These are phyloP conservation scores for Suhomyces ambrosiae DNA, from an alignment of 1,139 yeast genomes.

Conservation along the genomic window DNA sequence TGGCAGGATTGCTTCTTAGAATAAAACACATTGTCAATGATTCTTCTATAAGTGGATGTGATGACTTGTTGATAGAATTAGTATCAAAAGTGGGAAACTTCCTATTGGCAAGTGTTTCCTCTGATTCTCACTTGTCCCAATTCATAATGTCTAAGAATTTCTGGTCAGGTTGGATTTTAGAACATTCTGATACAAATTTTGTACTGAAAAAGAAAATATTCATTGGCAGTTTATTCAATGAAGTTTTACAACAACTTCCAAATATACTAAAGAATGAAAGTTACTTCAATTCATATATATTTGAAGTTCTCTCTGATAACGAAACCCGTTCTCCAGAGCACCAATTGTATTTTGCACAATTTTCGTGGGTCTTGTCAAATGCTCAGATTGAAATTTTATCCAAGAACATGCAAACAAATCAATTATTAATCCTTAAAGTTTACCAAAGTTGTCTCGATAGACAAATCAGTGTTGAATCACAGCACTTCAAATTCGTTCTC, in stretches of 20 bases:
- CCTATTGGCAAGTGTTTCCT: slow-evolving; percentile 22
- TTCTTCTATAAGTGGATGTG: slow-evolving; percentile 12
- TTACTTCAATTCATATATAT: slow-evolving; percentile 16
- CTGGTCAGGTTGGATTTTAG: slow-evolving; percentile 19
- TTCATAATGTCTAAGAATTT: slow-evolving; percentile 23
- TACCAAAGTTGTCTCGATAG: slow-evolving; percentile 12
- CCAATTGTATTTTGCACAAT: slow-evolving; percentile 21
- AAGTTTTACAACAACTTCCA: slow-evolving; percentile 38
- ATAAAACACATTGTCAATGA: slow-evolving; percentile 31
- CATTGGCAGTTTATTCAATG: slow-evolving; percentile 37
- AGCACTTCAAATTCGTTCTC: slow-evolving; percentile 10
- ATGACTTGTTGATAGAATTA: slow-evolving; percentile 22
- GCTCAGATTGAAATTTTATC: slow-evolving; percentile 17
- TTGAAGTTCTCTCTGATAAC: slow-evolving; percentile 3
- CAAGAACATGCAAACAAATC: slow-evolving; percentile 1
- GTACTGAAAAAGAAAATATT: slow-evolving; percentile 22
- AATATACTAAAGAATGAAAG: slow-evolving; percentile 6
- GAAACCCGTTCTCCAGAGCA: neutral
- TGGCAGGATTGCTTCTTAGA: slow-evolving; percentile 46
- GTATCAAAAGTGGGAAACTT: slow-evolving; percentile 47
- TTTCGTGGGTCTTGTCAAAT: slow-evolving; percentile 28
- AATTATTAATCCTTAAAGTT: slow-evolving; percentile 10
- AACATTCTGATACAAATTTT: slow-evolving; percentile 2
- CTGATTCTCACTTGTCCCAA: slow-evolving; percentile 16
- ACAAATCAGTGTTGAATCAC: slow-evolving; percentile 7